These are phyloP conservation scores for Groenewaldozyma auringiensis DNA, from an alignment of 1,139 yeast species.

Conservation along the genomic window DNA sequence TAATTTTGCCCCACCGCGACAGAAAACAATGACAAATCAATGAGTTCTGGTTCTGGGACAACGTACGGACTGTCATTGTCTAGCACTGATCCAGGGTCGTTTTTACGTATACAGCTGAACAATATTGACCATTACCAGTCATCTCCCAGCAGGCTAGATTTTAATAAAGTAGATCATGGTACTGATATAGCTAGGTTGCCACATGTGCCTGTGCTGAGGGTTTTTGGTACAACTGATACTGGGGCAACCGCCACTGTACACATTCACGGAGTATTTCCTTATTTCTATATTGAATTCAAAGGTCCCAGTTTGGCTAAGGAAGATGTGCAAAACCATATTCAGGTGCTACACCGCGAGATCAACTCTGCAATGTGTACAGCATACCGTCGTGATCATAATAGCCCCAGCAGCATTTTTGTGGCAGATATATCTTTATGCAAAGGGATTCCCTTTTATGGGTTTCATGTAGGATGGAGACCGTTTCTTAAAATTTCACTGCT, in stretches of 20 bases:
- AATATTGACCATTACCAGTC: conserved; percentile 54
- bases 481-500: conserved; percentile 63
- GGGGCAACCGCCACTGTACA: conserved; percentile 58
- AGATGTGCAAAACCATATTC: conserved; percentile 18
- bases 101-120: conserved; percentile 31
- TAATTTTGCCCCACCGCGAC: too few relatives aligned
- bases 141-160: conserved; percentile 39
- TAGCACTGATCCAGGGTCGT: conserved; percentile 8
- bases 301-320: conserved; percentile 29
- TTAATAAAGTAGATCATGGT: conserved; percentile 22
- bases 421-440: conserved; percentile 64
- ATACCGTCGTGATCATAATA: conserved; percentile 23
- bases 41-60: background rate
- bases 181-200: conserved; percentile 15
- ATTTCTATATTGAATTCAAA: conserved; percentile 56
- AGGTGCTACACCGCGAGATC: conserved; percentile 20
- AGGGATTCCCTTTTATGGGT: conserved; percentile 82
- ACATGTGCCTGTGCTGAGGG: conserved; percentile 66
- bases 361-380: conserved; percentile 26
- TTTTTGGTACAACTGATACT: conserved; percentile 59
- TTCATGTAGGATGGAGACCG: conserved; percentile 52
- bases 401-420: conserved; percentile 40
- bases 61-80: conserved; percentile 1
- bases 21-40: too few relatives aligned
- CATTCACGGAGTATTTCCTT: conserved; percentile 80